A percentile compares a stretch with the other conserved stretches of the same genome.
Conservation (phyloP, 768 basidiomycete species). For the Mycena galopus region DNA sequence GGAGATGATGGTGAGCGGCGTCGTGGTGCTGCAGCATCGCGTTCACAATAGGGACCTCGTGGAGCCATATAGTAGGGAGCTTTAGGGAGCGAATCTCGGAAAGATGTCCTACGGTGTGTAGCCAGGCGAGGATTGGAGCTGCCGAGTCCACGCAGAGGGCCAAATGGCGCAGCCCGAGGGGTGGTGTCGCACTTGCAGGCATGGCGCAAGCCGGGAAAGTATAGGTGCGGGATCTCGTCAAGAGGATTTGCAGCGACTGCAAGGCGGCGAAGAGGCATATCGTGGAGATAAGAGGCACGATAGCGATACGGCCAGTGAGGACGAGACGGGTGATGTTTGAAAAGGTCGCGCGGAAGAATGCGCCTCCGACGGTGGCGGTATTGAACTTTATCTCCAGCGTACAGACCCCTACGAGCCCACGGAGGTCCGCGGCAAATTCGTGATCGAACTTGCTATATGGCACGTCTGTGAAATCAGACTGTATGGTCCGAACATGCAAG, state of each 20-base stretch:
- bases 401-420: background rate
- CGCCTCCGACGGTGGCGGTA: background rate
- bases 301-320: background rate
- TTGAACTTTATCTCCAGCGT: background rate
- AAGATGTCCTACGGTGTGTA: background rate
- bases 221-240: background rate
- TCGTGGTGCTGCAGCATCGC: background rate
- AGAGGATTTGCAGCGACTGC: background rate
- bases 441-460: background rate
- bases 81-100: background rate
- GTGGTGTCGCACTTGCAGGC: background rate
- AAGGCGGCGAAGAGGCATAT: background rate
- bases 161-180: background rate
- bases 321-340: background rate
- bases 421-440: background rate
- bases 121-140: background rate
- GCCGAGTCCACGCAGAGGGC: background rate
- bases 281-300: background rate
- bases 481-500: background rate
- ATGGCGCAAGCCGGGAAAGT: background rate
- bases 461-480: background rate
- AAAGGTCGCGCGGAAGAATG: background rate
- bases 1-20: background rate
- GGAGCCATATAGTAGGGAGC: background rate
- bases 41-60: background rate